phyloP scores from a whole-genome alignment of 179 eudicot genomes.

The Gypsophila paniculata region DNA sequence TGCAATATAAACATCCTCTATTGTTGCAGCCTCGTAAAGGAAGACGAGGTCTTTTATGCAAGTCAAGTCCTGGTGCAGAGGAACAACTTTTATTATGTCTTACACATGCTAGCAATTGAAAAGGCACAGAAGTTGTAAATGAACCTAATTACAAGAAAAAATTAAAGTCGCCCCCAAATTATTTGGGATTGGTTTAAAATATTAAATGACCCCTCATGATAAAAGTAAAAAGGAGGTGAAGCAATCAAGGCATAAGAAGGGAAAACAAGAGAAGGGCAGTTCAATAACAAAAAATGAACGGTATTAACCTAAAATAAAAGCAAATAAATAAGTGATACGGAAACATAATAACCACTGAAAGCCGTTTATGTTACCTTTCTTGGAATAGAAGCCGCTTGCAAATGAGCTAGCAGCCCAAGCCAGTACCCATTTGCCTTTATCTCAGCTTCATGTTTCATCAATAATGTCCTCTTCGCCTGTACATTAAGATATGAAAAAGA shows the following conservation, averaged over 20 bases:
- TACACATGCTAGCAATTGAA: constrained; percentile 1
- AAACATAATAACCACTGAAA: not conserved
- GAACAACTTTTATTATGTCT: constrained; percentile 9
- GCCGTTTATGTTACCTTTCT: constrained; percentile 56
- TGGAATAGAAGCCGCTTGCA: constrained; percentile 84
- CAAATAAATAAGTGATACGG: not conserved
- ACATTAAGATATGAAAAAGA: constrained; percentile 4
- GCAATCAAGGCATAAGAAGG: not conserved
- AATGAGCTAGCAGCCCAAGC: constrained; percentile 92
- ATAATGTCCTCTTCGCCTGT: constrained; percentile 84
- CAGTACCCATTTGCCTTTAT: constrained; percentile 93
- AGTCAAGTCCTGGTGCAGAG: constrained; percentile 62
- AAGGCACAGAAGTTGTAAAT: not conserved
- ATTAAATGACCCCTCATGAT: not conserved
- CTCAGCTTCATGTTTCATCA: constrained; percentile 99
- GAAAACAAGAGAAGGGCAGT: not conserved
- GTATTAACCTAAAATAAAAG: not conserved
- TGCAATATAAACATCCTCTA: constrained; percentile 73
- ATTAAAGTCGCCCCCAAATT: not conserved
- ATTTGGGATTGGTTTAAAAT: not conserved
- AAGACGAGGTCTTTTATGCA: constrained; percentile 79
- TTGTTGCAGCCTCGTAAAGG: constrained; percentile 73
- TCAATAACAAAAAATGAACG: not conserved
- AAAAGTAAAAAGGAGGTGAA: not conserved
- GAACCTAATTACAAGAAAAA: not conserved